Conservation (phyloP, 2,329 filamentous ascomycete species). For the Fusarium subtropicale region DNA sequence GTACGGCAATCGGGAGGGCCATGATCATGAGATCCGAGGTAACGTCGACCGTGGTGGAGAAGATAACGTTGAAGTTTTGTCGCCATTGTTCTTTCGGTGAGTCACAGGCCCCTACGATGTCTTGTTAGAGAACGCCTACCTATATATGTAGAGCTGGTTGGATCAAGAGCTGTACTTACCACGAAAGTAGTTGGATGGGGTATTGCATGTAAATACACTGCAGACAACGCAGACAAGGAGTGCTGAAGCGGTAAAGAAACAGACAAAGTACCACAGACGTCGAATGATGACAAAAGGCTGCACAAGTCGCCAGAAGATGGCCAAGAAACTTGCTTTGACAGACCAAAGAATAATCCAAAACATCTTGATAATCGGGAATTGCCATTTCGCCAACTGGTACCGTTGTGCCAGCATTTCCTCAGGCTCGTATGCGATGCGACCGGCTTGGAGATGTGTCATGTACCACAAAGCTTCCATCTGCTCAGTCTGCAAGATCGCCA, state of each 20-base stretch:
- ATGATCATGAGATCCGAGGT: conserved; percentile 31
- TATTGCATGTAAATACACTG: conserved; percentile 17
- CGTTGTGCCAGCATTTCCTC: not conserved
- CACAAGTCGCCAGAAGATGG: conserved; percentile 20
- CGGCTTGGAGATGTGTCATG: conserved; percentile 12
- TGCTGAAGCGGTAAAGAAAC: not conserved
- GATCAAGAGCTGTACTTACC: not conserved
- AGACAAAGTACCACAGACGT: conserved; percentile 19
- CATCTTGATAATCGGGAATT: conserved; percentile 31
- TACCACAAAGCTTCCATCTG: conserved; percentile 33
- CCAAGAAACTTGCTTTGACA: conserved; percentile 28
- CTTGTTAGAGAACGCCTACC: not conserved
- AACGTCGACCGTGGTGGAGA: conserved; percentile 27
- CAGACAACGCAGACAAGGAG: conserved; percentile 18
- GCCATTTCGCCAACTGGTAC: conserved; percentile 11
- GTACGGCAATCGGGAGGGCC: conserved; percentile 24
- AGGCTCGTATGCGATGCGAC: conserved; percentile 1
- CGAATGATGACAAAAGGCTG: conserved; percentile 16
- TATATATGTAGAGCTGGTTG: rapidly evolving
- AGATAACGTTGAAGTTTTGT: conserved; percentile 16
- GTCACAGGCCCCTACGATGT: conserved; percentile 4
- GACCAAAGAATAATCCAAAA: conserved; percentile 34
- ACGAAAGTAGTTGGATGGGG: conserved; percentile 21
- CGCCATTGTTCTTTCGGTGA: conserved; percentile 15
- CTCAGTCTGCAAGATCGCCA: conserved; percentile 28